These are phyloP conservation scores for Chlamydomonas sp. DNA, from an alignment of 139 green algal species.

Conservation along the genomic window DNA sequence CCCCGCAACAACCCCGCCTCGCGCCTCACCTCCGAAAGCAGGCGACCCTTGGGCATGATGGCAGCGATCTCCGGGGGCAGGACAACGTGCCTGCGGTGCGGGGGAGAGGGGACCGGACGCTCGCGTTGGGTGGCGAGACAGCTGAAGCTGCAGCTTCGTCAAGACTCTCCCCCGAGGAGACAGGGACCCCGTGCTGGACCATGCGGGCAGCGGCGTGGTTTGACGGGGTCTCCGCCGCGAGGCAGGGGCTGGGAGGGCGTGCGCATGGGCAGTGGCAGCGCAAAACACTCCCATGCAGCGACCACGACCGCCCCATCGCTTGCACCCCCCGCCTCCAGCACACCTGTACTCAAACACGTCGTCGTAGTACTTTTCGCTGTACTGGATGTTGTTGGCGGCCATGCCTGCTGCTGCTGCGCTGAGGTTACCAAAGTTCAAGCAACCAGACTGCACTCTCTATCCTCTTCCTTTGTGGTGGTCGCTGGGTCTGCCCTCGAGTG, in stretches of 20 bases:
- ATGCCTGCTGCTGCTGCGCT: not conserved
- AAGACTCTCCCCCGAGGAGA: not conserved
- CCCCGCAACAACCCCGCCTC: no score
- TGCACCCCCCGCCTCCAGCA: not conserved
- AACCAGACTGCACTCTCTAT: no score
- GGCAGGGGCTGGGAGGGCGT: not conserved
- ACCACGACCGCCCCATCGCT: not conserved
- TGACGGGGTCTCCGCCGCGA: not conserved
- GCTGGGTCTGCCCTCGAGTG: no score
- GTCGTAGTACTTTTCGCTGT: conserved; percentile 96
- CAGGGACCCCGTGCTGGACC: not conserved
- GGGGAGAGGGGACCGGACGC: not conserved
- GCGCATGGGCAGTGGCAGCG: not conserved
- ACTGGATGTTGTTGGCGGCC: conserved; percentile 44
- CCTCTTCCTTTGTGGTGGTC: no score
- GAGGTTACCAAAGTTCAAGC: no score
- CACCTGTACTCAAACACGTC: conserved; percentile 87
- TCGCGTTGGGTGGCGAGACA: not conserved
- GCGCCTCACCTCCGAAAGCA: conserved; percentile 82
- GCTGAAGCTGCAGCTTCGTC: not conserved
- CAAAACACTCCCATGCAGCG: not conserved
- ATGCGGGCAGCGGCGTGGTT: not conserved
- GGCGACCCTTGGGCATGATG: conserved; percentile 79
- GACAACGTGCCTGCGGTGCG: conserved; percentile 71
- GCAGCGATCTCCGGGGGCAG: conserved; percentile 84